Evolutionary conservation across 1,284 basidiomycete species (phyloP), one percentile per base, ranked within the genome.

Genomic region (Leccinum subrobustum): DNA sequence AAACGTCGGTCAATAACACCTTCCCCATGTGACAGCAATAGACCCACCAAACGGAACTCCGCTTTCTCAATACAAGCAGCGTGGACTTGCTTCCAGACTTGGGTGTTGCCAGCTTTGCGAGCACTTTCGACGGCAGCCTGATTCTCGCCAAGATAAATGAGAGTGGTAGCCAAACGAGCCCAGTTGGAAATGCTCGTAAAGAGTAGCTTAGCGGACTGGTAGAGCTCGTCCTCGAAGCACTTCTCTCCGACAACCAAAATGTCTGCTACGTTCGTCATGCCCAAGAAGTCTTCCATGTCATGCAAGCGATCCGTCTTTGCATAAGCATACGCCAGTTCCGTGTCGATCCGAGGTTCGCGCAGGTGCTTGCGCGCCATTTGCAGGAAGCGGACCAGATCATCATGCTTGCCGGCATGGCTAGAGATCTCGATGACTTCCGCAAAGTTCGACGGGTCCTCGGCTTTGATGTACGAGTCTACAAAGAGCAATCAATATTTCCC

Each of bases 11-110:
- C 44, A 65, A 42, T 57, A 56, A 27, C 60, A 25, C 20, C 48
- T 35, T 37, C 9, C 20, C 31, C 1, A 6, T 35, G 33, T 4
- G 35, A 39, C 8, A 44, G 33, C 59, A 59, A 52, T 18, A 54
- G 44, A 75, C 78, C 48, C 61, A 86, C 86, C 71, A 98, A 77
- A 67, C 95, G 92, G 86, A 98, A 99, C 75, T 99, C 97, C 65
- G 86, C 81, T 81, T 98, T 98, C 81, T 97, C 95, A 59, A 99
- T 88, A 79, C 97, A 99, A 47, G 97, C 97, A 23, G 95, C 93
- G 69, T 99, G 96, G 62, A 99, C 97, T 77, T 99, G 97, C 79
- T 98, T 98, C 97, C 97, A 99, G n/a, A 99, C 97, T 77, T 97
- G 95, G 9, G 97, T 99, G 75, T 99, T 99, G 33, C 97, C 97